Conservation (phyloP, 2,329 filamentous ascomycete genomes). For the Zymoseptoria ardabiliae region DNA sequence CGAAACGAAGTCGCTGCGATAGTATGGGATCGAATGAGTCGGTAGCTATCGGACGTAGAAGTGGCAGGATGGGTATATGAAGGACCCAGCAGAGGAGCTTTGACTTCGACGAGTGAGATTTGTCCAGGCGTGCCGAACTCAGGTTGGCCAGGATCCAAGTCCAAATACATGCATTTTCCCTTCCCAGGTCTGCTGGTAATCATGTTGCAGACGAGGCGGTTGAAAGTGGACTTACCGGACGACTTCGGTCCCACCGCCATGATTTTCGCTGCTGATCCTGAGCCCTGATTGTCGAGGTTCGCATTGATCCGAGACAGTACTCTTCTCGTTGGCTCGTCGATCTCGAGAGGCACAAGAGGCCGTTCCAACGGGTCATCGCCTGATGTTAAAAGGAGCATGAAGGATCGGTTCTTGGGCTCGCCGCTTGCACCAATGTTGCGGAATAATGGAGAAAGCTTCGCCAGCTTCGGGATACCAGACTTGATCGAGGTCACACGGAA, state of each 20-base stretch:
- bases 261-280: constrained; percentile 31
- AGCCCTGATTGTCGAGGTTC: constrained; percentile 15
- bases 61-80: constrained; percentile 56
- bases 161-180: constrained; percentile 48
- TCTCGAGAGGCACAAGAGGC: constrained; percentile 23
- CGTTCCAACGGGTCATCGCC: constrained; percentile 14
- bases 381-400: constrained; percentile 1
- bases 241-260: constrained; percentile 64
- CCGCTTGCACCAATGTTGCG: constrained; percentile 57
- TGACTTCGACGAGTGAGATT: constrained; percentile 58
- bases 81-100: constrained; percentile 55
- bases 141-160: constrained; percentile 70
- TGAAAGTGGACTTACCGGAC: constrained; percentile 70
- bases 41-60: constrained; percentile 17
- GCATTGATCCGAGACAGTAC: constrained; percentile 40
- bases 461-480: constrained; percentile 47
- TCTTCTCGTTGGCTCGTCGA: constrained; percentile 21
- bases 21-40: constrained; percentile 55
- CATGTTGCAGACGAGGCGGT: constrained; percentile 58
- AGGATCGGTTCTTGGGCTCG: not conserved
- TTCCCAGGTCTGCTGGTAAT: constrained; percentile 46
- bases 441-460: constrained; percentile 58
- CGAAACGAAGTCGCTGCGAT: constrained; percentile 59
- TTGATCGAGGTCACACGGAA: constrained; percentile 49
- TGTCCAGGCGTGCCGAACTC: constrained; percentile 66